phyloP scores from a whole-genome alignment of 2,329 filamentous ascomycete species.

The Hirsutella rhossiliensis region DNA sequence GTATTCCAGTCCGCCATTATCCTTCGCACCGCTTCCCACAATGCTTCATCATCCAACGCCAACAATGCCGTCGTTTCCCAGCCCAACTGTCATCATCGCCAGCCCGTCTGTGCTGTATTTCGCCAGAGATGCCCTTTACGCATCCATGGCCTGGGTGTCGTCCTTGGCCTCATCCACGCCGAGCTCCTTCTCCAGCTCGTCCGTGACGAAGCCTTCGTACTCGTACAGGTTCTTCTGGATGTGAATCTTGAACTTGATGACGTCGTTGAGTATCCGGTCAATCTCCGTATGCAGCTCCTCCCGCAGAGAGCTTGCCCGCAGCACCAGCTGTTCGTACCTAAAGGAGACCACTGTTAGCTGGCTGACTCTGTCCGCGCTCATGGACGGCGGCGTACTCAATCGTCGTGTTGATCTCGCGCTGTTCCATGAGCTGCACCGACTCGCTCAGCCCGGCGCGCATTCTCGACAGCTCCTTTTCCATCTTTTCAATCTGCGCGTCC shows the following conservation, averaged over 20 bases:
- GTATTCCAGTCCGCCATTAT: background rate
- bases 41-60: background rate
- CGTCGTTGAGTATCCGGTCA: conserved; percentile 89
- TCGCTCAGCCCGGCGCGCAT: conserved; percentile 79
- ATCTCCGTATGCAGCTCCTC: conserved; percentile 97
- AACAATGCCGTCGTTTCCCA: background rate
- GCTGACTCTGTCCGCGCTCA: background rate
- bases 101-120: background rate
- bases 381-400: conserved; percentile 58
- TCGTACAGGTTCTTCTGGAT: conserved; percentile 86
- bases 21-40: background rate
- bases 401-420: conserved; percentile 90
- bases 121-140: background rate
- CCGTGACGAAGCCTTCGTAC: conserved; percentile 85
- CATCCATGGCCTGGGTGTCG: conserved; percentile 39
- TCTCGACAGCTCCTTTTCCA: conserved; percentile 94
- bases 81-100: background rate
- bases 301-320: conserved; percentile 70
- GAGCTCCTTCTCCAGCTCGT: conserved; percentile 81
- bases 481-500: conserved; percentile 93
- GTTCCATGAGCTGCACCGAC: conserved; percentile 83
- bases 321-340: conserved; percentile 85
- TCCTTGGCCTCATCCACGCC: conserved; percentile 48
- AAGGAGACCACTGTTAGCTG: background rate
- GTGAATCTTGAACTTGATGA: conserved; percentile 98